These are phyloP conservation scores for Primulina huaijiensis DNA, from an alignment of 257 asterid species.

Conservation along the genomic window DNA sequence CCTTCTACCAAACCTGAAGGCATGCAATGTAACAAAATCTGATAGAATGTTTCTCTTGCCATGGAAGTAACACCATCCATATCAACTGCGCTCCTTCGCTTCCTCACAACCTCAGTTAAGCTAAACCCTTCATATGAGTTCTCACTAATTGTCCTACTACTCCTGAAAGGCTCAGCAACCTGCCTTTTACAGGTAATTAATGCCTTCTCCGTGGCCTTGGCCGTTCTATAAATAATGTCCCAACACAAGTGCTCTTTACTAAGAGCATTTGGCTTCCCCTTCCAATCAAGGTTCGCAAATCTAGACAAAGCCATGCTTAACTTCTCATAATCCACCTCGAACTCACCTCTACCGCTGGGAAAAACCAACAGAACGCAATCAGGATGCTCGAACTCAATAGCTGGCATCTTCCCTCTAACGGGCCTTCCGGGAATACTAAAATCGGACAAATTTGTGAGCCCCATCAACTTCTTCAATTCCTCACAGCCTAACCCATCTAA, in stretches of 20 bases:
- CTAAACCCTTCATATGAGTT: slow-evolving; percentile 52
- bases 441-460: slow-evolving; percentile 42
- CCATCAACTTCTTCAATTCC: slow-evolving; percentile 73
- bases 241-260: slow-evolving; percentile 85
- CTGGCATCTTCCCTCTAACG: slow-evolving; percentile 71
- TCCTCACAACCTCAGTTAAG: slow-evolving; percentile 70
- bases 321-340: slow-evolving; percentile 60
- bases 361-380: slow-evolving; percentile 79
- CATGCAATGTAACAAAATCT: slow-evolving; percentile 77
- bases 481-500: slow-evolving; percentile 69
- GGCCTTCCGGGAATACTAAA: slow-evolving; percentile 59
- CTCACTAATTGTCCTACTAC: slow-evolving; percentile 43
- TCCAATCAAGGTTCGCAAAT: slow-evolving; percentile 62
- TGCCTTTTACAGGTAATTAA: slow-evolving; percentile 30
- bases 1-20: slow-evolving; percentile 53
- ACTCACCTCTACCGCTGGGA: slow-evolving; percentile 43
- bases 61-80: slow-evolving; percentile 78
- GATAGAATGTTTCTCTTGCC: slow-evolving; percentile 70
- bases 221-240: slow-evolving; percentile 80
- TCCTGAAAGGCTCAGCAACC: slow-evolving; percentile 37
- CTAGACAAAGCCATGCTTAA: slow-evolving; percentile 35
- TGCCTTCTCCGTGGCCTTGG: slow-evolving; percentile 67
- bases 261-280: slow-evolving; percentile 73
- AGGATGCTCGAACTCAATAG: slow-evolving; percentile 87
- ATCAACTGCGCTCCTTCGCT: slow-evolving; percentile 92